Conservation (phyloP, 257 asterid species). For the Nicotiana knightiana region DNA sequence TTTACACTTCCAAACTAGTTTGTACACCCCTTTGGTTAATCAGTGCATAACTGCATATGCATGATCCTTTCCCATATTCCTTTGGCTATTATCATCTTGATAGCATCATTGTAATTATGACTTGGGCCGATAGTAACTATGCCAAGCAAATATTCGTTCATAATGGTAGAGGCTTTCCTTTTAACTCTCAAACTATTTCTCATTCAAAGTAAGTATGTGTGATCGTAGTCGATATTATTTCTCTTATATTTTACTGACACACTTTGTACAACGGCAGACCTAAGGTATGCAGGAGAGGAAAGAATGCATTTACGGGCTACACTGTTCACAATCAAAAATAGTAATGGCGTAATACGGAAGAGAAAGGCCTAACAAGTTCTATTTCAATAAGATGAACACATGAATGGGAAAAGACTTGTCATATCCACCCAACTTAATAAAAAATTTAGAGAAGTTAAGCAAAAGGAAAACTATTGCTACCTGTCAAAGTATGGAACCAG, state of each 20-base stretch:
- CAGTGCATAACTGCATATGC: not conserved
- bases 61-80: not conserved
- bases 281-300: not conserved
- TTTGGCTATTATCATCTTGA: not conserved
- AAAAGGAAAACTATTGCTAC: constrained; percentile 26
- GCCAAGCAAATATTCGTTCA: not conserved
- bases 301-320: not conserved
- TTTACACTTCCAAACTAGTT: not conserved
- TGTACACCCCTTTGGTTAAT: not conserved
- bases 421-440: not conserved
- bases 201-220: not conserved
- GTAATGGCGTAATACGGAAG: not conserved
- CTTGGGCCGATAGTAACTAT: not conserved
- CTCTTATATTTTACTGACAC: not conserved
- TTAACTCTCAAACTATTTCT: not conserved
- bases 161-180: not conserved
- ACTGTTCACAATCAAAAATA: not conserved
- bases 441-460: not conserved
- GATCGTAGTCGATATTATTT: not conserved
- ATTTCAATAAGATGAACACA: not conserved
- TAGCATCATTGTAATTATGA: not conserved
- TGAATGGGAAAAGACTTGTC: not conserved
- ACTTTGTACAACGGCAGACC: not conserved
- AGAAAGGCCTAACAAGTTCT: not conserved
- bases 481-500: constrained; percentile 91